Base-by-base conservation (phyloP, 176 grass and related monocot species). In the Carex pumila region DNA sequence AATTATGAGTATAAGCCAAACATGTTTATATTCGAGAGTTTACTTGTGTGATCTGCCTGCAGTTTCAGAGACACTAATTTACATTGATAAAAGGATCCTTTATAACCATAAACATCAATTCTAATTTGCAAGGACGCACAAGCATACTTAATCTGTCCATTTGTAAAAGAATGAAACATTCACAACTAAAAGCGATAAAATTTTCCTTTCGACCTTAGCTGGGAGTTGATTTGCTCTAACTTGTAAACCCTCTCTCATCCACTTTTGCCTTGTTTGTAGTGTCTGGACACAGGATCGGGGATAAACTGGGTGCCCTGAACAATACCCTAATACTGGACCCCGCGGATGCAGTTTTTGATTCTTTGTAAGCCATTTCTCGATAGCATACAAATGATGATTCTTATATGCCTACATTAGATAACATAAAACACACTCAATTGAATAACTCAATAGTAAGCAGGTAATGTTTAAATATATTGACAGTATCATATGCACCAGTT, bases 361-460 rank as follows among this genome's bases (percentile, higher is more conserved):
- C 85, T 95, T 98, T 84, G 84, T 89, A 87, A 98, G 88, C 93
- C 96, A 95, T 80, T 79, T 98, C 87, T 98, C 91, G 47, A 98
- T 90, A 69, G 93, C 91, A 86, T 90, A 98, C 39, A 95, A 65
- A 47, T 98, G 88, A 85, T 98, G 96, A 83, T 89, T 89, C 81
- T 83, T 95, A 89, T 93, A 98, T 31, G 96, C 96, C 93, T 98
- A 85, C 50, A 82, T 86, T 71, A 25, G 17, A 77, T 66, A 84
- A 62, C 59, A 87, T 47, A 54, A 34, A 80, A 88, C 22, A 77
- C 2, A 32, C 14, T 77, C 12, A 77, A 77, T 77, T 32, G 12
- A 77, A 31, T 56, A 56, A 56, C 32, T 6, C 63, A 66, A 65
- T 67, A 50, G 12, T 25, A 65, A 8, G 14, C 6, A 65, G 59